Base-by-base conservation (phyloP, 1,284 basidiomycete genomes). In the Takashimella koratensis region DNA sequence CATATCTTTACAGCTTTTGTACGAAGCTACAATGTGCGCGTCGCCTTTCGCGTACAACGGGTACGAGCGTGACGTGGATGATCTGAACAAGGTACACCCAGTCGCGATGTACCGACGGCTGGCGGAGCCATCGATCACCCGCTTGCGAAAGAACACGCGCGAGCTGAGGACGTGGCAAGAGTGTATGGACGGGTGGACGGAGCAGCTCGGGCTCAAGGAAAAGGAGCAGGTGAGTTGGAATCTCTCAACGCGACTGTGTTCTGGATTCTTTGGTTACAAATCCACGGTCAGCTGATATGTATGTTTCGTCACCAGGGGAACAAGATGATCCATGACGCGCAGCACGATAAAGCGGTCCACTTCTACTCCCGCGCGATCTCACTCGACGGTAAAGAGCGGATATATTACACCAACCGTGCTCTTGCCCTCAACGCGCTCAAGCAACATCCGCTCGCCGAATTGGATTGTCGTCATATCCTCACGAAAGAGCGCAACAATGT, bases 141-240 rank as follows among this genome's bases (percentile, higher is more conserved):
- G 63, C 40, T 54, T 40, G 39, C 62, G 36, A 49, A 60, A 40
- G 56, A 58, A 42, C 49, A 49, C 45, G 21, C 53, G 21, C 39
- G 51, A 41, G 61, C 22, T 59, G n/a, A 58, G 64, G 42, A 63
- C 64, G 12, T 76, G 75, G 75, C 54, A 57, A 49, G 67, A 65
- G 39, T 76, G 75, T 57, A 76, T 76, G 75, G 73, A 75, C 58
- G 65, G 67, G 50, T 76, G 75, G 75, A 68, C 65, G 26, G 74
- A 76, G 57, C 73, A 76, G 60, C 56, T 76, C 3, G 75, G 72
- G 4, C 68, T 68, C 20, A 64, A 67, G 47, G 75, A 76, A 49
- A 74, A 75, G 63, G 66, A 70, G 21, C 57, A 58, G 47, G 71
- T 71, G 53, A 51, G 67, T 64, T 3, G 12, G n/a, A 2, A 30